A percentile compares a stretch with the other conserved stretches of the same genome.
Conservation (phyloP, 257 asterid species). For the Anisodus acutangulus region DNA sequence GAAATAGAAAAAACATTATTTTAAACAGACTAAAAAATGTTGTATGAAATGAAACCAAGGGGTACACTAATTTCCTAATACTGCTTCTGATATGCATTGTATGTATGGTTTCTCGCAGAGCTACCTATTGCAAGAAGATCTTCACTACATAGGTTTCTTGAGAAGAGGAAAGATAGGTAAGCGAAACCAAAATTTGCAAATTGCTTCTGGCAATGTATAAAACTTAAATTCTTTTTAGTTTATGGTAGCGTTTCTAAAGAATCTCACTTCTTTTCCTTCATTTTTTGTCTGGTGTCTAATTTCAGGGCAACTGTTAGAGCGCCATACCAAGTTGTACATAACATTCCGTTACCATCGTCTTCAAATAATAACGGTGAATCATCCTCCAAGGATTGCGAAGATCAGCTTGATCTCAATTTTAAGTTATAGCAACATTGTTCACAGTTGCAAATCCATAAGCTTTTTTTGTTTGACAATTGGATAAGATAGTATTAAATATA, state of each 20-base stretch:
- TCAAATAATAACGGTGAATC: constrained; percentile 28
- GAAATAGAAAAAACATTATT: background rate
- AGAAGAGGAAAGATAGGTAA: constrained; percentile 80
- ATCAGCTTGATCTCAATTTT: constrained; percentile 67
- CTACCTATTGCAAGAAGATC: constrained; percentile 87
- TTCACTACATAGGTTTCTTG: constrained; percentile 78
- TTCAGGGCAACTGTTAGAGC: constrained; percentile 65
- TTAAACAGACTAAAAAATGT: background rate
- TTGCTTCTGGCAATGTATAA: background rate
- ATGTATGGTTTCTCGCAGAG: constrained; percentile 45
- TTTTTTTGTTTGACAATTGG: background rate
- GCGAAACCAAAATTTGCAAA: background rate
- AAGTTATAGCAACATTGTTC: constrained; percentile 45
- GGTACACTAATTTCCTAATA: background rate
- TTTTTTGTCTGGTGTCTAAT: background rate
- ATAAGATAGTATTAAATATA: constrained; percentile 6
- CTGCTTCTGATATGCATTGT: background rate
- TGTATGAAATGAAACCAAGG: background rate
- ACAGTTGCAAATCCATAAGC: background rate
- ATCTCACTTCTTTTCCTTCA: background rate
- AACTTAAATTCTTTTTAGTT: background rate
- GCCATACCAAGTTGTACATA: constrained; percentile 57
- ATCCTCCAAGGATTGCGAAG: constrained; percentile 34
- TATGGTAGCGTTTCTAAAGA: background rate
- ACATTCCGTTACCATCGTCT: constrained; percentile 33